These are phyloP conservation scores for Pseudogymnoascus sp. DNA, from an alignment of 2,329 filamentous ascomycete genomes.

Conservation along the genomic window DNA sequence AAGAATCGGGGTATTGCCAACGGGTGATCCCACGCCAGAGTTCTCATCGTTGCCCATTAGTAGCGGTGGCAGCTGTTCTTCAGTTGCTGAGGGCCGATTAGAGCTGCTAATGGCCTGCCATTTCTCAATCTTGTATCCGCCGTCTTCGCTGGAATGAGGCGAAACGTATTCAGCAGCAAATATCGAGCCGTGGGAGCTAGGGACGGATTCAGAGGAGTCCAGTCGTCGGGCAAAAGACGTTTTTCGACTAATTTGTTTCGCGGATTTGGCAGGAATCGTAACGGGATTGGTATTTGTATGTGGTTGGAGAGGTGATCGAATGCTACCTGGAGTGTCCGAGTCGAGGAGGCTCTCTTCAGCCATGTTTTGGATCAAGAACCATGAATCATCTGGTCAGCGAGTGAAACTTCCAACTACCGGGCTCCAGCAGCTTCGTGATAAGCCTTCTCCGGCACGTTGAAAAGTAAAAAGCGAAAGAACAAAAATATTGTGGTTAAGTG, in stretches of 20 bases:
- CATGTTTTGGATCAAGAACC: neutral
- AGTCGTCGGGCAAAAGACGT: constrained; percentile 20
- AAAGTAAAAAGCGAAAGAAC: constrained; percentile 4
- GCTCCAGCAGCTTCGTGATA: neutral
- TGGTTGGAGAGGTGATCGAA: neutral
- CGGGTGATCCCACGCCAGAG: constrained; percentile 21
- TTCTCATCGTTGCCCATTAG: constrained; percentile 24
- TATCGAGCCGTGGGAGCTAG: constrained; percentile 31
- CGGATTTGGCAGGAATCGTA: neutral
- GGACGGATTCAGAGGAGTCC: constrained; percentile 31
- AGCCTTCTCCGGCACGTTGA: neutral
- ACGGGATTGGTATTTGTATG: neutral
- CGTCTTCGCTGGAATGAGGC: constrained; percentile 25
- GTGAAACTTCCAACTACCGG: neutral
- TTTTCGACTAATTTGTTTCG: constrained; percentile 26
- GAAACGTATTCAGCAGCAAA: constrained; percentile 32
- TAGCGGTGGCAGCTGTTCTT: neutral
- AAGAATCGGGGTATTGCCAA: constrained; percentile 27
- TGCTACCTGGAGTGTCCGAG: neutral
- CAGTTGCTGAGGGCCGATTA: neutral
- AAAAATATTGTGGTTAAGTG: constrained; percentile 5
- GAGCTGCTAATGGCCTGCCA: constrained; percentile 15
- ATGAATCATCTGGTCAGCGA: neutral
- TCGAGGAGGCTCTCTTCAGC: neutral
- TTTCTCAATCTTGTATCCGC: constrained; percentile 15